Conservation (phyloP, 805 yeast species). For the Tetrapisispora arboricola region DNA sequence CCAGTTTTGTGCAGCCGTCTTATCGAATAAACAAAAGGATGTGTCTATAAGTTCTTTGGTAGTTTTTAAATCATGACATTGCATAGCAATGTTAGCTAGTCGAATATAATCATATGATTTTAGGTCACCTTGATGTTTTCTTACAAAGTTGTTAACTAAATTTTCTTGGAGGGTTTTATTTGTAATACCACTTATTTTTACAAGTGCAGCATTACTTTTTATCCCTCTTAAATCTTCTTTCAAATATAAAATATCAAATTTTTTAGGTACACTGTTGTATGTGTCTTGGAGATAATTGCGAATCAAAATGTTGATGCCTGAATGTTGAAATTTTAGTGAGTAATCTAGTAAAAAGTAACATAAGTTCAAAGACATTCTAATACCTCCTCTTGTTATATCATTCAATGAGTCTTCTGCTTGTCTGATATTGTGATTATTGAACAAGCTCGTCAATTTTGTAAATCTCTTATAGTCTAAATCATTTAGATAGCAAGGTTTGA, state of each 20-base stretch:
- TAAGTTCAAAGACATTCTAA: constrained; percentile 14
- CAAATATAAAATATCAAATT: constrained; percentile 19
- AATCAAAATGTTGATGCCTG: constrained; percentile 13
- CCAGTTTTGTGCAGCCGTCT: constrained; percentile 13
- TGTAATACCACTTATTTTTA: too few species aligned
- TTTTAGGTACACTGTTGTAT: constrained; percentile 14
- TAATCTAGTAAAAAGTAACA: constrained; percentile 14
- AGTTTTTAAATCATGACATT: constrained; percentile 8
- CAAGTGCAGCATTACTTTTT: too few species aligned
- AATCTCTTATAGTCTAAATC: constrained; percentile 9
- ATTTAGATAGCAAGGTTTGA: constrained; percentile 3
- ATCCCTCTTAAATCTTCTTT: constrained; percentile 5
- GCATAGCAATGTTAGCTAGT: constrained; percentile 11
- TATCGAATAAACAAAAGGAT: constrained; percentile 7
- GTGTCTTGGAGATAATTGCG: constrained; percentile 11
- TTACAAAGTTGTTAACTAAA: constrained; percentile 12
- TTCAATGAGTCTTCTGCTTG: constrained; percentile 9
- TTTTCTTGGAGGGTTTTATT: background rate
- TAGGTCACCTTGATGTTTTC: constrained; percentile 7
- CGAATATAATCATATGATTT: constrained; percentile 20
- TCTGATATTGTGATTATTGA: constrained; percentile 6
- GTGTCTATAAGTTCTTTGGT: constrained; percentile 6
- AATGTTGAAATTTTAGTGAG: constrained; percentile 9
- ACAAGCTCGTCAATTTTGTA: constrained; percentile 2
- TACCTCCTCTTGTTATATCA: constrained; percentile 16